These are phyloP conservation scores for Plenodomus lindquistii DNA, from an alignment of 2,329 filamentous ascomycete species.

Conservation along the genomic window DNA sequence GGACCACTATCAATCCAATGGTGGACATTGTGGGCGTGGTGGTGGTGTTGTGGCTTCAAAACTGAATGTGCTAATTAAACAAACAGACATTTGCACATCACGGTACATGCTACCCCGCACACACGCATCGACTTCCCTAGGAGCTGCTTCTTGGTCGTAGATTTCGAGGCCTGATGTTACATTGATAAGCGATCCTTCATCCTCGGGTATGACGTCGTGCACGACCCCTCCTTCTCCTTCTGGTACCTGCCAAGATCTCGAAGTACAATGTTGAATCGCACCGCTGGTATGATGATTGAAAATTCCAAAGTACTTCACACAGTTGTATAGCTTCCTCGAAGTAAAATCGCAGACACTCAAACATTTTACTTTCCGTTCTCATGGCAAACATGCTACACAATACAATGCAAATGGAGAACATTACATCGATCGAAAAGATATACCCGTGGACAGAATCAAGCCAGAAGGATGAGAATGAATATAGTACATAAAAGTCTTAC, in stretches of 20 bases:
- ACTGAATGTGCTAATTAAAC: background rate
- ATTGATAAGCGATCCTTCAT: background rate
- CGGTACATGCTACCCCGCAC: constrained; percentile 18
- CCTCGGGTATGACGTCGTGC: constrained; percentile 18
- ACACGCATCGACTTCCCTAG: constrained; percentile 7
- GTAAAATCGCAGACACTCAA: no score
- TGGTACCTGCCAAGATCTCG: constrained; percentile 24
- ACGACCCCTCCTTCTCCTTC: constrained; percentile 16
- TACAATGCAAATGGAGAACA: no score
- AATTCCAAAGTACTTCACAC: no score
- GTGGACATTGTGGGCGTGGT: background rate
- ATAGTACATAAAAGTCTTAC: no score
- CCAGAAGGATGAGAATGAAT: no score
- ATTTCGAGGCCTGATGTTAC: background rate
- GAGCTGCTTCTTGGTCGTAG: background rate
- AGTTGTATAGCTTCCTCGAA: no score
- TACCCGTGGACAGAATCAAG: no score
- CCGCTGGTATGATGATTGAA: no score
- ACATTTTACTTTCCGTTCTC: no score
- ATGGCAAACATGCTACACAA: no score
- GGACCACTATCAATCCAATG: background rate
- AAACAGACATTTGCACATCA: constrained; percentile 1
- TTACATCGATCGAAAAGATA: no score
- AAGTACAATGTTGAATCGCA: no score
- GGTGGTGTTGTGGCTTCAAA: background rate